These are phyloP conservation scores for Phialocephala subalpina DNA, from an alignment of 2,329 filamentous ascomycete species.

Conservation along the genomic window DNA sequence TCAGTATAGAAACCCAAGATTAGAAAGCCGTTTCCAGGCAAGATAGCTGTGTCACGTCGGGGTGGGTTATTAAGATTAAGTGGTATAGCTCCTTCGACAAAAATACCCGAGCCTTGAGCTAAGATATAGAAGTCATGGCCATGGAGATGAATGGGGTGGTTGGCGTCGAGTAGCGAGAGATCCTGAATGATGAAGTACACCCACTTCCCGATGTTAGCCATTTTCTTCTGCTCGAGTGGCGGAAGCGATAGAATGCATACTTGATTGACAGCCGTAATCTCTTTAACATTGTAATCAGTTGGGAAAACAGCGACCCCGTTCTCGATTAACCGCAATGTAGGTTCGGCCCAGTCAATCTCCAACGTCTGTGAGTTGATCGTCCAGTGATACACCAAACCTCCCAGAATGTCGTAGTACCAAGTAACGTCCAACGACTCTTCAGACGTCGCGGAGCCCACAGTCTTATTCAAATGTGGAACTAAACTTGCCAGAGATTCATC, in stretches of 20 bases:
- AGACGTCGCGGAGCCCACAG: slow-evolving; percentile 11
- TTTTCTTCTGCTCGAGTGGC: neutral
- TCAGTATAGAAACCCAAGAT: slow-evolving; percentile 40
- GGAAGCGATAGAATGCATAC: neutral
- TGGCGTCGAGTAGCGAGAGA: slow-evolving; percentile 26
- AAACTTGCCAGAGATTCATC: slow-evolving; percentile 40
- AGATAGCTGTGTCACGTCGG: slow-evolving; percentile 59
- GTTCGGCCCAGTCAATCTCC: slow-evolving; percentile 54
- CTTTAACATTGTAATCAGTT: slow-evolving; percentile 33
- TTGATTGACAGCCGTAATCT: slow-evolving; percentile 31
- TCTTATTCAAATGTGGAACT: slow-evolving; percentile 38
- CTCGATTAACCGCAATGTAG: slow-evolving; percentile 49
- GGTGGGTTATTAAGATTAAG: slow-evolving; percentile 51
- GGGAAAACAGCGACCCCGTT: slow-evolving; percentile 38
- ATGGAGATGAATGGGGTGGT: slow-evolving; percentile 54
- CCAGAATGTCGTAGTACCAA: slow-evolving; percentile 26
- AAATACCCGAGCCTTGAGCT: slow-evolving; percentile 52
- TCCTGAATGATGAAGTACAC: slow-evolving; percentile 41
- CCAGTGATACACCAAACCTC: slow-evolving; percentile 52
- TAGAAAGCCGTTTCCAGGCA: slow-evolving; percentile 43
- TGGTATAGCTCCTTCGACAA: slow-evolving; percentile 38
- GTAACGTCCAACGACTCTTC: slow-evolving; percentile 41
- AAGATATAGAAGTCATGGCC: slow-evolving; percentile 58
- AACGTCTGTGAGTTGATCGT: slow-evolving; percentile 56
- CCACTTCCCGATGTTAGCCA: slow-evolving; percentile 34